Percentiles rank a stretch among this genome's conserved stretches.
Conservation (phyloP, 768 basidiomycete genomes). For the Lepiota venenata region DNA sequence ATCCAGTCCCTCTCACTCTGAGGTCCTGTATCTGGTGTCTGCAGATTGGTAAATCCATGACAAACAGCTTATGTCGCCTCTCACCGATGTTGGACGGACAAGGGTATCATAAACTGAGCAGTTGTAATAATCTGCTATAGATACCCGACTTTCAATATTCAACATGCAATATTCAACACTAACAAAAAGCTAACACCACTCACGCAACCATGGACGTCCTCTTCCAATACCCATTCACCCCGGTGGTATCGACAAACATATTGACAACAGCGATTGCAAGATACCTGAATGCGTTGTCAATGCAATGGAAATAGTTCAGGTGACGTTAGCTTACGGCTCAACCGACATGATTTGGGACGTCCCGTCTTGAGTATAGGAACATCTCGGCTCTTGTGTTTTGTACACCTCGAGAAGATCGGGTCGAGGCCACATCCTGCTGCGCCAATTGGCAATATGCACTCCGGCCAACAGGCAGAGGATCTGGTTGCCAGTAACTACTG, state of each 20-base stretch:
- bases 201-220: constrained; percentile 52
- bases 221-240: constrained; percentile 20
- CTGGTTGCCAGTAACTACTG: no score
- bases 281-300: constrained; percentile 27
- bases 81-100: constrained; percentile 51
- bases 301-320: neutral
- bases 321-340: no score
- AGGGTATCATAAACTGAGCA: constrained; percentile 42
- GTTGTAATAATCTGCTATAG: constrained; percentile 47
- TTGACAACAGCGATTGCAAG: constrained; percentile 43
- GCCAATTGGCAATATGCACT: no score
- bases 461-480: no score
- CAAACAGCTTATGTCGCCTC: neutral
- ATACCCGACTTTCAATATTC: constrained; percentile 41
- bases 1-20: constrained; percentile 42
- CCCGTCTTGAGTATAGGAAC: no score
- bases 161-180: neutral
- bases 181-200: constrained; percentile 19
- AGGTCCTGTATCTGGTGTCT: constrained; percentile 49
- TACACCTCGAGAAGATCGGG: no score
- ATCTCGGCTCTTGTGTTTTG: no score
- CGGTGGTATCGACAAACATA: constrained; percentile 37
- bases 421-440: no score
- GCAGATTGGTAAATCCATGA: neutral
- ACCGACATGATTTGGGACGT: no score